Base-by-base conservation (phyloP, 75 land plant species). In the Pinus tabuliformis region DNA sequence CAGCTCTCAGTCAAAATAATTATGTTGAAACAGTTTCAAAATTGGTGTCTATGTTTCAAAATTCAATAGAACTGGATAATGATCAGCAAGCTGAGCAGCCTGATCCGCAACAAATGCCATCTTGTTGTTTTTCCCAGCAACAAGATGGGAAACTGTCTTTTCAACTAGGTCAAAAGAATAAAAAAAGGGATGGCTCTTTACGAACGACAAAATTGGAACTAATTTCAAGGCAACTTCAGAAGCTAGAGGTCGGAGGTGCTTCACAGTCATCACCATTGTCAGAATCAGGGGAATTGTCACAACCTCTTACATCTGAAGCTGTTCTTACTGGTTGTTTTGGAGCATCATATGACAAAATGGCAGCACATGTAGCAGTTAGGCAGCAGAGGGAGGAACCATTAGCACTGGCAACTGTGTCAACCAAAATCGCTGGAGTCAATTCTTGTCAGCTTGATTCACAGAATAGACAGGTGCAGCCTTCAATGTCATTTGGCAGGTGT, bases 311-410 rank as follows among this genome's bases (percentile, higher is more conserved):
- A 75, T 58, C 65, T 39, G 16, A 65, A 33, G 26, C 18, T 60
- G 21, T 21, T 6, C 66, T 68, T 30, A 39, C 83, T 49, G 12
- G 2, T 11, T 87, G 89, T 59, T 83, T 85, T 79, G 83, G 86
- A 62, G 83, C 93, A 42, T 57, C 79, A 15, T 85, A 84, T 42
- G 73, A 74, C 39, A 90, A 84, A 21, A 84, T 75, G n/a, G 36
- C 79, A 64, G 28, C 76, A 59, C 28, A 78, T 73, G 61, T 77
- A 56, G 11, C 72, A 75, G 81, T 71, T 39, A 37, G 82, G 70
- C 74, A 84, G 4, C 93, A 89, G 60, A 85, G 83, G 84, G 91
- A 91, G 30, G 89, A 91, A 72, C 21, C 92, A 56, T 71, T 83
- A 13, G 82, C 76, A 30, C 78, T 78, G 52, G 74, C 89, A 22